Base-by-base conservation (phyloP, 108 stramenopile genomes). In the Conticribra weissflogii region DNA sequence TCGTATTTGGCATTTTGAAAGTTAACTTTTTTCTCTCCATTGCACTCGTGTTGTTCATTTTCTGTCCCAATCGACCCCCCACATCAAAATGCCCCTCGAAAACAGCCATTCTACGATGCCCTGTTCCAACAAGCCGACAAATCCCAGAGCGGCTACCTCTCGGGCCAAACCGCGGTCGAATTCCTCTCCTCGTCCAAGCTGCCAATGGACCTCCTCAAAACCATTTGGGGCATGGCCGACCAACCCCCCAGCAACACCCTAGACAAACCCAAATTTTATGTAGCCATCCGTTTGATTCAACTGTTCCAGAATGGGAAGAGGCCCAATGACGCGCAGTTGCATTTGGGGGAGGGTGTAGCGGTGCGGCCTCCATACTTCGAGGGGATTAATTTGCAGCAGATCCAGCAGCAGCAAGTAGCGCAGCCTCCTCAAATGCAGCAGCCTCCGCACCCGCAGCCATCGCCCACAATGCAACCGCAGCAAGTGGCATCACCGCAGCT, bases 131-230 rank as follows among this genome's bases (percentile, higher is more conserved):
- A 77, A 9, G 97, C 97, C 44, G 97, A 96, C 62, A 66, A 63
- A 8, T 41, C 84, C 31, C 21, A 65, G 2, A 57, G 65, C 1
- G 89, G 93, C 2, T 62, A 69, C 33, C 79, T 97, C 57, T 78
- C 83, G 15, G 97, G 97, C 9, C 76, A 57, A 9, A 60, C 88
- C 29, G 97, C 97, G 2, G 97, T 97, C 2, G 64, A 77, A 56
- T 97, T 97, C 74, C 91, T 97, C 59, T 75, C 81, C 24, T 79
- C 81, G 14, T 94, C 93, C 58, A 93, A 93, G 54, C 78, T 97
- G 15, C 90, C 95, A 36, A 63, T 93, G 32, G 92, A 93, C 32
- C 70, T 82, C 1, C 77, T 96, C 46, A 91, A 92, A 69, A 85
- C 82, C 29, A 90, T 96, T 52, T 96, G 95, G 95, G 87, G 85